Conservation (phyloP, 1,284 basidiomycete genomes). For the Malassezia vespertilionis region DNA sequence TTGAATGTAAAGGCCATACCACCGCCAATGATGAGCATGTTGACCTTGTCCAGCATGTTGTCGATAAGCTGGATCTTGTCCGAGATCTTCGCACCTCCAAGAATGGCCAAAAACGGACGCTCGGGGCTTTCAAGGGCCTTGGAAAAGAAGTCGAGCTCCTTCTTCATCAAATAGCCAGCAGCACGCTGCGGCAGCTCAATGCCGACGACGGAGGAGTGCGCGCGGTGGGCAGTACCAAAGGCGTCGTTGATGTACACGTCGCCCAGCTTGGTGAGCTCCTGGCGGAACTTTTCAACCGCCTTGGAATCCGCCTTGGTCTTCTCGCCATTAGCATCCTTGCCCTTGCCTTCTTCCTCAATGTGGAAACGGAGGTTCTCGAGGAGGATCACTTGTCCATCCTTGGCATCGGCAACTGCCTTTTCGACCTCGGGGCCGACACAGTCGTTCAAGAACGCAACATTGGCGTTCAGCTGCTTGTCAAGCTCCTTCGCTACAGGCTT, state of each 20-base stretch:
- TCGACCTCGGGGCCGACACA: slow-evolving; percentile 79
- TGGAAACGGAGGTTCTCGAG: slow-evolving; percentile 98
- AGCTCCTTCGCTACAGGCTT: slow-evolving; percentile 60
- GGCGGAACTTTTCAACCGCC: slow-evolving; percentile 72
- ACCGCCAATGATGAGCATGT: slow-evolving; percentile 91
- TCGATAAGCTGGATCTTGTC: slow-evolving; percentile 99
- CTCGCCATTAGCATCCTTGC: slow-evolving; percentile 80
- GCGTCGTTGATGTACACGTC: slow-evolving; percentile 98
- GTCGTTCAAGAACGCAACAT: slow-evolving; percentile 68
- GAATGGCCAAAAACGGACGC: slow-evolving; percentile 90
- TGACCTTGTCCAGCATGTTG: slow-evolving; percentile 97
- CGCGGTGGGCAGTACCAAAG: slow-evolving; percentile 95
- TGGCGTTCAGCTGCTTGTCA: slow-evolving; percentile 47
- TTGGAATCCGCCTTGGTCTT: slow-evolving; percentile 83
- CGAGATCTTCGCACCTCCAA: slow-evolving; percentile 96
- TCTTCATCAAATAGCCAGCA: slow-evolving; percentile 93
- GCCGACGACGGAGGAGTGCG: slow-evolving; percentile 97
- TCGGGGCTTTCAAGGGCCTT: slow-evolving; percentile 92
- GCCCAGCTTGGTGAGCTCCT: slow-evolving; percentile 76
- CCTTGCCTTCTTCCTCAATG: slow-evolving; percentile 90
- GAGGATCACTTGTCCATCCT: slow-evolving; percentile 70
- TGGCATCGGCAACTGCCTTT: slow-evolving; percentile 59
- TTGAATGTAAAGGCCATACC: slow-evolving; percentile 99
- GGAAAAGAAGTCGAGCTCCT: slow-evolving; percentile 96
- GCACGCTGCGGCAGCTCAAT: slow-evolving; percentile 85